Conservation (phyloP, 306 rosid genomes). For the Mimosa pudica region DNA sequence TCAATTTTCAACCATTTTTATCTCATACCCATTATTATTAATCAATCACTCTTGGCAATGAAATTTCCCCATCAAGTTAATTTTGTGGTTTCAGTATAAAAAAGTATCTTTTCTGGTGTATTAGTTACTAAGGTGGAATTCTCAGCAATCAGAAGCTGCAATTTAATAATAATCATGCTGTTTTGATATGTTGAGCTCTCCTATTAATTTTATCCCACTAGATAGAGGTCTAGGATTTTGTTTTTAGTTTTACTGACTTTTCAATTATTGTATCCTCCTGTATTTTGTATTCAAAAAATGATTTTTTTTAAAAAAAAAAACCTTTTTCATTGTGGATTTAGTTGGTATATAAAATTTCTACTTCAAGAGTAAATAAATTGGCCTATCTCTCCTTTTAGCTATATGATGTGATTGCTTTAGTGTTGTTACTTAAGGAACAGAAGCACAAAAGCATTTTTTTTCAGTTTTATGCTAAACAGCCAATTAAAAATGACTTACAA, state of each 20-base stretch:
- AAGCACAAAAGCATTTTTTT: too few relatives aligned
- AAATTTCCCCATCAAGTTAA: background rate
- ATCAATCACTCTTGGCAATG: background rate
- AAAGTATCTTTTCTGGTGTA: background rate
- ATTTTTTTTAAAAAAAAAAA: too few relatives aligned
- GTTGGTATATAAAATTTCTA: background rate
- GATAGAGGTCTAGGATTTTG: background rate
- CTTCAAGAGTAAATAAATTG: background rate
- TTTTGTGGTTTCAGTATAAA: background rate
- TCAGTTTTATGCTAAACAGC: too few relatives aligned
- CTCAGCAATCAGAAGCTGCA: background rate
- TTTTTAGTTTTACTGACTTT: background rate
- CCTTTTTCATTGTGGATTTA: too few relatives aligned
- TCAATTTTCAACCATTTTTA: background rate
- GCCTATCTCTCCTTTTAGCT: background rate
- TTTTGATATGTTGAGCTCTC: slow-evolving; percentile 8
- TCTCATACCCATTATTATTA: background rate
- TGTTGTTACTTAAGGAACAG: too few relatives aligned
- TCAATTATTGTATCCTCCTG: too few relatives aligned
- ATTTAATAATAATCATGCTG: background rate
- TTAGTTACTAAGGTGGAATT: background rate
- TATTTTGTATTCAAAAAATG: too few relatives aligned
- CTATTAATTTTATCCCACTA: background rate
- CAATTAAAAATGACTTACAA: too few relatives aligned
- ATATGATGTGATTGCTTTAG: background rate